Evolutionary conservation across 1,139 yeast genomes (phyloP).

Genomic region (Eremothecium cymbalariae): DNA sequence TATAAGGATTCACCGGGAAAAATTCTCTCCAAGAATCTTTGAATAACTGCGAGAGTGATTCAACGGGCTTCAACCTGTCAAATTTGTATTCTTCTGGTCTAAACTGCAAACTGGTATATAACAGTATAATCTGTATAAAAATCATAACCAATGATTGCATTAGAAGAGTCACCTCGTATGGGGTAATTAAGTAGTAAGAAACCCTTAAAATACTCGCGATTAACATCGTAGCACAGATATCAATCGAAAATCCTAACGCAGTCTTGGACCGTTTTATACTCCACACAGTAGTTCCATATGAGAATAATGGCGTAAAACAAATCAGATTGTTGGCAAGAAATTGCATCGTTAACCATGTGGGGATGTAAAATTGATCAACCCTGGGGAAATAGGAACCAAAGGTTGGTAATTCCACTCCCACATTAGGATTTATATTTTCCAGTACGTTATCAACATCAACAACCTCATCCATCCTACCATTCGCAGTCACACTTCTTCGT

Average conservation of each 20-base stretch:
- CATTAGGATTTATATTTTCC: conserved; percentile 6
- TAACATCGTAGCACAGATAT: conserved; percentile 86
- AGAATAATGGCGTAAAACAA: conserved; percentile 70
- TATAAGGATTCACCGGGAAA: conserved; percentile 23
- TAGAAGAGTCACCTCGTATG: conserved; percentile 67
- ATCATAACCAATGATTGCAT: conserved; percentile 77
- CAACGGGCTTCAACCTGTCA: conserved; percentile 27
- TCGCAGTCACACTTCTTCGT: no score
- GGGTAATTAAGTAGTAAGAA: conserved; percentile 67
- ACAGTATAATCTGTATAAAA: conserved; percentile 55
- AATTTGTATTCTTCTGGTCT: conserved; percentile 38
- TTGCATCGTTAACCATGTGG: conserved; percentile 39
- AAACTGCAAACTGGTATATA: conserved; percentile 55
- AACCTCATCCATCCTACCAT: not conserved
- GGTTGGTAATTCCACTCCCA: conserved; percentile 4
- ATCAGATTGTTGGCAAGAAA: conserved; percentile 38
- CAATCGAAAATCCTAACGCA: conserved; percentile 74
- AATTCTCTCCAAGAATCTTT: conserved; percentile 30
- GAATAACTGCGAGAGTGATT: conserved; percentile 21
- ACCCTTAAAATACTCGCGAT: conserved; percentile 68
- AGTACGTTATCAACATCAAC: conserved; percentile 1
- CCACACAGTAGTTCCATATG: conserved; percentile 76
- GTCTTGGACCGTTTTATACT: conserved; percentile 57
- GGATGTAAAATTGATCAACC: conserved; percentile 37
- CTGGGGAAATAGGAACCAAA: conserved; percentile 27